These are phyloP conservation scores for Raphanus raphanistrum DNA, from an alignment of 345 rosid genomes.

Conservation along the genomic window DNA sequence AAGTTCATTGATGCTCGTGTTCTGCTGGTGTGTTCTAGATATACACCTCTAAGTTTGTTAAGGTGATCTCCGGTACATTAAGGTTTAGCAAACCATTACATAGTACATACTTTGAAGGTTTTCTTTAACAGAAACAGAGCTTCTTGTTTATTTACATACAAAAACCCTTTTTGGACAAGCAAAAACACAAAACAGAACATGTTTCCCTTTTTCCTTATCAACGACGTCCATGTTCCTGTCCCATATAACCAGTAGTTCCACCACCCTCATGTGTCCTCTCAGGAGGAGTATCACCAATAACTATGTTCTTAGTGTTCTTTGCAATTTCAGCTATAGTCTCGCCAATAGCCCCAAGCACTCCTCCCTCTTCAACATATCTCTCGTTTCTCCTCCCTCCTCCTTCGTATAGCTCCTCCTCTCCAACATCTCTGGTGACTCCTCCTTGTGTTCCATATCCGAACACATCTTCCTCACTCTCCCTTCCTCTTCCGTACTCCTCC, in stretches of 20 bases:
- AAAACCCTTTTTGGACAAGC: not conserved
- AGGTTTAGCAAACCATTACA: not conserved
- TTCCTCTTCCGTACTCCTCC: conserved; percentile 6
- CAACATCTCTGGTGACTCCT: not conserved
- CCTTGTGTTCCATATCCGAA: conserved; percentile 27
- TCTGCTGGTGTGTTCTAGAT: not conserved
- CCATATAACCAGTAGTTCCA: conserved; percentile 22
- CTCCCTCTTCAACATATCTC: conserved; percentile 35
- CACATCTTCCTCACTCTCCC: conserved; percentile 13
- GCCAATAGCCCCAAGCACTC: conserved; percentile 63
- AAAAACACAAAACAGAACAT: not conserved
- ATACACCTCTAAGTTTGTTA: no score
- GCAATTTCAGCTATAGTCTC: conserved; percentile 78
- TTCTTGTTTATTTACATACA: conserved; percentile 26
- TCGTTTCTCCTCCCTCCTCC: conserved; percentile 26
- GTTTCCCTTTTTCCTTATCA: not conserved
- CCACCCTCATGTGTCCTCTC: conserved; percentile 4
- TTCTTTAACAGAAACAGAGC: conserved; percentile 18
- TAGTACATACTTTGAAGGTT: not conserved
- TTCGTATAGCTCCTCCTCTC: conserved; percentile 9
- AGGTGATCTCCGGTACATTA: no score
- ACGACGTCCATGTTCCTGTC: conserved; percentile 28
- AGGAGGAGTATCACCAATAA: conserved; percentile 43
- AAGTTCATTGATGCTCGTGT: not conserved
- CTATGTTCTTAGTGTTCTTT: conserved; percentile 52